Conservation (phyloP, 208 protist genomes). For the Phytomonas sp. region DNA sequence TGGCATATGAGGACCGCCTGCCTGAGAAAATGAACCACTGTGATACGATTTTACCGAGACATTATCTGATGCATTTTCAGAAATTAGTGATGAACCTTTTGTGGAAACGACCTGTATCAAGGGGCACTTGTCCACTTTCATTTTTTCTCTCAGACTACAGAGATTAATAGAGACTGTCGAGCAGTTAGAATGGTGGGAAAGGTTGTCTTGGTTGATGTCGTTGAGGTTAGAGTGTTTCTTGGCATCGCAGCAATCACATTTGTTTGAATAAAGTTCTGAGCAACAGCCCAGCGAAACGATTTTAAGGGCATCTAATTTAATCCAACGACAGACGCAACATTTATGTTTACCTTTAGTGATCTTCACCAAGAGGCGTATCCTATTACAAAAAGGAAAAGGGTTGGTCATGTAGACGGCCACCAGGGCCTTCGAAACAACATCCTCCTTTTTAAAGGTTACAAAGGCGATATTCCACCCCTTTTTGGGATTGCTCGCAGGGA, state of each 20-base stretch:
- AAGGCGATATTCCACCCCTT: slow-evolving; percentile 41
- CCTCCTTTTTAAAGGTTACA: slow-evolving; percentile 34
- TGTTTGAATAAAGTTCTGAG: background rate
- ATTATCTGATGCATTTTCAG: background rate
- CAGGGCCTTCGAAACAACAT: slow-evolving; percentile 34
- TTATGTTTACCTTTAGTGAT: slow-evolving; percentile 31
- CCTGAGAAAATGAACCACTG: background rate
- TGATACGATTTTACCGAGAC: background rate
- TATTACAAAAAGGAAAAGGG: slow-evolving; percentile 24
- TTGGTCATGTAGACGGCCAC: slow-evolving; percentile 33
- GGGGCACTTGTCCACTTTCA: background rate
- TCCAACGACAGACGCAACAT: background rate
- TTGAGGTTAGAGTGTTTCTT: background rate
- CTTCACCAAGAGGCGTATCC: slow-evolving; percentile 44
- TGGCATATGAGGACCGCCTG: background rate
- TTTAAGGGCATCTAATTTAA: background rate
- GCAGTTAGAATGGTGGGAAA: background rate
- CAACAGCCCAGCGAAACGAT: background rate
- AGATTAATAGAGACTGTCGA: background rate
- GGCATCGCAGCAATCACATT: background rate
- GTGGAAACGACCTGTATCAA: background rate
- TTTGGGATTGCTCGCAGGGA: background rate
- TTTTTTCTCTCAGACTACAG: background rate
- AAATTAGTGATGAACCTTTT: background rate
- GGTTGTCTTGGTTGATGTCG: background rate